A percentile compares a stretch with the other conserved stretches of the same genome.
These are phyloP conservation scores for Ballota nigra DNA, from an alignment of 257 asterid species.

Conservation along the genomic window DNA sequence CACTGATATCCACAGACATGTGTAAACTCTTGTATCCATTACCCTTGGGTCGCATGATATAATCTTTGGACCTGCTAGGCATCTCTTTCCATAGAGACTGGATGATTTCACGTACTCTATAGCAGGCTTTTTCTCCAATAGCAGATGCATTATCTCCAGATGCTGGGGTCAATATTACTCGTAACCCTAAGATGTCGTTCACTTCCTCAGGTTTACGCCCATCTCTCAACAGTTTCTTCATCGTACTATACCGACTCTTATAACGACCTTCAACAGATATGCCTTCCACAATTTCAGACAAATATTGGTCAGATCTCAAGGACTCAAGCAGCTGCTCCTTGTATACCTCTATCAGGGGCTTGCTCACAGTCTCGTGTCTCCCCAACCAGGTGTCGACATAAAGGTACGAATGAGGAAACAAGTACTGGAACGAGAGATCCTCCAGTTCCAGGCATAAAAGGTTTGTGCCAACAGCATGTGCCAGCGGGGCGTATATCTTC, in stretches of 20 bases:
- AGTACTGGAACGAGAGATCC: conserved; percentile 79
- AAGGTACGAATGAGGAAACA: conserved; percentile 82
- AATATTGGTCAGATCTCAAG: conserved; percentile 49
- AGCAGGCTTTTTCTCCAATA: conserved; percentile 76
- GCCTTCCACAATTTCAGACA: conserved; percentile 43
- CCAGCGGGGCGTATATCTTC: conserved; percentile 90
- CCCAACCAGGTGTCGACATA: conserved; percentile 83
- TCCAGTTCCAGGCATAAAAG: conserved; percentile 72
- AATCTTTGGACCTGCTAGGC: conserved; percentile 82
- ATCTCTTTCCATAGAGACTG: conserved; percentile 73
- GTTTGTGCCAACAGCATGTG: conserved; percentile 73
- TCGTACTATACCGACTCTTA: conserved; percentile 89
- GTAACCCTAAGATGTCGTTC: conserved; percentile 73
- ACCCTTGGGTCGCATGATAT: conserved; percentile 68
- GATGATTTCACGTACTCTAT: conserved; percentile 74
- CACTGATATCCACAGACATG: conserved; percentile 82
- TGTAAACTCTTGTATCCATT: conserved; percentile 91
- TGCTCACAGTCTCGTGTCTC: conserved; percentile 64
- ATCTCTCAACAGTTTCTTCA: conserved; percentile 87
- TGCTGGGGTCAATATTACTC: conserved; percentile 58
- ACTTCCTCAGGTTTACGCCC: conserved; percentile 93
- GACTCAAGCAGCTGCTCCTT: conserved; percentile 71
- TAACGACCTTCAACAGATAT: conserved; percentile 74
- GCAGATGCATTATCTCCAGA: conserved; percentile 35
- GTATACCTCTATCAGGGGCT: conserved; percentile 56